Conservation (phyloP, 108 stramenopile genomes). For the Fragilaria crotonensis region DNA sequence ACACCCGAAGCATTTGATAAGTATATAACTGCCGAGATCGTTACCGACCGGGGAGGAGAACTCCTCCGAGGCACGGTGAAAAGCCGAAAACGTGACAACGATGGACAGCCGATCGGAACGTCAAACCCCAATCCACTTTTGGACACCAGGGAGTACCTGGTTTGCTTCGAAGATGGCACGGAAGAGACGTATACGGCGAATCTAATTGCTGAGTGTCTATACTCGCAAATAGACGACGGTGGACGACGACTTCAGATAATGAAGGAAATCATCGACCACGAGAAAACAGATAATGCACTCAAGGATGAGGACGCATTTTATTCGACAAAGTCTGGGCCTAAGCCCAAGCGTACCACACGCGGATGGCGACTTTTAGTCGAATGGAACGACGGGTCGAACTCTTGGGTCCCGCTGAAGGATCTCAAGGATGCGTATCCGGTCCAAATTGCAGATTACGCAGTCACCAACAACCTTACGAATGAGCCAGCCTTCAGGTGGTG, state of each 20-base stretch:
- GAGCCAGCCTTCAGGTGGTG: constrained; percentile 25
- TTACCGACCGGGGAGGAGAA: background rate
- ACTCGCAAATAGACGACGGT: constrained; percentile 16
- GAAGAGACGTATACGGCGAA: no score
- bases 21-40: constrained; percentile 11
- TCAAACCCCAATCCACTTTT: constrained; percentile 12
- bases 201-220: no score
- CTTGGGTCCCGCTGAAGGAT: constrained; percentile 14
- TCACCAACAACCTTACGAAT: background rate
- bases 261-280: no score
- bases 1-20: constrained; percentile 15
- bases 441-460: constrained; percentile 10
- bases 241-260: constrained; percentile 6
- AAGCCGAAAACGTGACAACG: no score
- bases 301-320: background rate
- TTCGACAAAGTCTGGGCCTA: background rate
- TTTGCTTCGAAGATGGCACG: no score
- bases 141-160: constrained; percentile 13
- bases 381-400: constrained; percentile 10
- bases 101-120: constrained; percentile 7
- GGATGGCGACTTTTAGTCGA: constrained; percentile 18
- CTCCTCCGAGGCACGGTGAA: background rate
- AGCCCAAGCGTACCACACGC: background rate
- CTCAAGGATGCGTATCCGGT: constrained; percentile 22
- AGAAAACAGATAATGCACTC: constrained; percentile 11